Conservation (phyloP, 768 basidiomycete genomes). For the Collybia sordida region DNA sequence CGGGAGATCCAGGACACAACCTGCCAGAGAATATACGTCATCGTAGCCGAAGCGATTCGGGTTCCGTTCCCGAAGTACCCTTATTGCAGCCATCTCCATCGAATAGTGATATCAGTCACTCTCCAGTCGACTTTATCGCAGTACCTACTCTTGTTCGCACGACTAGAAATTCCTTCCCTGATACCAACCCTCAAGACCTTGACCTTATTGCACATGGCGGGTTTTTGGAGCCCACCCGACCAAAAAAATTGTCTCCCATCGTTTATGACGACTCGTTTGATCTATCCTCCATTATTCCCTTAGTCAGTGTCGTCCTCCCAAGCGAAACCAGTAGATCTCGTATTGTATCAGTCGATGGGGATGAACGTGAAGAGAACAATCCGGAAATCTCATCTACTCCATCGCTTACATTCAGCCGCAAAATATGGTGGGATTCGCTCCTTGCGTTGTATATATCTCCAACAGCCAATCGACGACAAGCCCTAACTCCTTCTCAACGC, state of each 20-base stretch:
- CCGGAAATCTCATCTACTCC: conserved; percentile 52
- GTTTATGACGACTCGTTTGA: conserved; percentile 13
- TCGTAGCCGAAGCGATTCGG: conserved; percentile 6
- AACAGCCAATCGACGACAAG: conserved; percentile 26
- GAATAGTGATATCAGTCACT: conserved; percentile 10
- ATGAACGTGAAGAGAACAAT: conserved; percentile 15
- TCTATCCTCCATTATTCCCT: conserved; percentile 17
- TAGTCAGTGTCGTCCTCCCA: conserved; percentile 2
- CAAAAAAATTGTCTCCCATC: conserved; percentile 4
- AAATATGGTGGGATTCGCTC: conserved; percentile 80
- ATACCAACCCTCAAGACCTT: neutral
- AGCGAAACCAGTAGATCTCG: conserved; percentile 6
- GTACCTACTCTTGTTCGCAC: neutral
- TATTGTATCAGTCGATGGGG: conserved; percentile 19
- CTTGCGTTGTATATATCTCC: conserved; percentile 51
- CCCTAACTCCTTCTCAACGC: conserved; percentile 41
- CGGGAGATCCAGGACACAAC: conserved; percentile 3
- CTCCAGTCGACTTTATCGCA: conserved; percentile 10
- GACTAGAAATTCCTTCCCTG: conserved; percentile 1
- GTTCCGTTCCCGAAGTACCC: neutral
- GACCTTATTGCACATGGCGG: neutral
- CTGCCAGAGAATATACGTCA: neutral
- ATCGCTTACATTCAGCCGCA: conserved; percentile 64
- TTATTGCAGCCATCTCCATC: conserved; percentile 11
- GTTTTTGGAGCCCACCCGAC: neutral